These are phyloP conservation scores for Marchantia polymorpha DNA, from an alignment of 225 moss, liverwort and hornwort species.

Conservation along the genomic window DNA sequence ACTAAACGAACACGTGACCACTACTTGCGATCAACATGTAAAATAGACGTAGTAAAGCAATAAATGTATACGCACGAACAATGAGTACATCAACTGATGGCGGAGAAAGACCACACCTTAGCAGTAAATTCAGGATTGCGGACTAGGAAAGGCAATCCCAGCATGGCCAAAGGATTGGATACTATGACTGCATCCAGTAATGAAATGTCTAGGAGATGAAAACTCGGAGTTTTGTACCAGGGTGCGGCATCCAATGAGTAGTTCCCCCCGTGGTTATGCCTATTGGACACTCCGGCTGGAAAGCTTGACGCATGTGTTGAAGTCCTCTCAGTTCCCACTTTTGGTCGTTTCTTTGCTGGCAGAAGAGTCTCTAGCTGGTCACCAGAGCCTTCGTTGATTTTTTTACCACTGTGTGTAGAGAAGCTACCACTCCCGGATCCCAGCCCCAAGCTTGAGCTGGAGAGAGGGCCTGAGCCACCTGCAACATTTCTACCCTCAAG, in stretches of 20 bases:
- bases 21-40: not conserved
- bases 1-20: no score
- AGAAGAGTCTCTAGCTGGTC: conserved; percentile 3
- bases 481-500: not conserved
- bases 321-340: conserved; percentile 26
- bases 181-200: conserved; percentile 75
- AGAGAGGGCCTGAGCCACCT: not conserved
- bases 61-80: not conserved
- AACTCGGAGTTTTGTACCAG: conserved; percentile 73
- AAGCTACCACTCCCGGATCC: not conserved
- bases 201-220: conserved; percentile 66
- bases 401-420: not conserved
- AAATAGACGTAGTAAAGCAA: not conserved
- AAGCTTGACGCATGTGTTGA: conserved; percentile 25
- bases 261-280: conserved; percentile 29
- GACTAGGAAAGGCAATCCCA: conserved; percentile 80
- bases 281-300: not conserved
- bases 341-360: conserved; percentile 18
- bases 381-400: not conserved
- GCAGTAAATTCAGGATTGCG: conserved; percentile 74
- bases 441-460: conserved; percentile 20
- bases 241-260: conserved; percentile 62
- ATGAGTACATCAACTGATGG: not conserved
- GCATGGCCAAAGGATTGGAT: conserved; percentile 84
- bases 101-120: conserved; percentile 45